phyloP scores from a whole-genome alignment of 768 basidiomycete species.

The Amanita thiersii region DNA sequence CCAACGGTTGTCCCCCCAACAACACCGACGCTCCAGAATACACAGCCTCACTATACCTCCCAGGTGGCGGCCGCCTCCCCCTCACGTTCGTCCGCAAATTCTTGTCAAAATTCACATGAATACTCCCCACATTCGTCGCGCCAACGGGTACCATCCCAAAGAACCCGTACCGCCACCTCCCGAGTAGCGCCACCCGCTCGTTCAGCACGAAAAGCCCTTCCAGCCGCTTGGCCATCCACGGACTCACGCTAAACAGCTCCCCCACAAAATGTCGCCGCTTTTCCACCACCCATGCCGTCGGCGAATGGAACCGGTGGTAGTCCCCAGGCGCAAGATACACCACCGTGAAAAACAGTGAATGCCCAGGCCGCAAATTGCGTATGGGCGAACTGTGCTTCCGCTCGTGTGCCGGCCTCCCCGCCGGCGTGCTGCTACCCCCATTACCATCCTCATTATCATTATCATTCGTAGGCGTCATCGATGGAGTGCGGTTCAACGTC shows the following conservation, averaged over 20 bases:
- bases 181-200: conserved; percentile 92
- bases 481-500: conserved; percentile 14
- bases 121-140: conserved; percentile 96
- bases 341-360: conserved; percentile 86
- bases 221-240: conserved; percentile 88
- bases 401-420: conserved; percentile 15
- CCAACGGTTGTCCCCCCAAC: conserved; percentile 81
- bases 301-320: conserved; percentile 96
- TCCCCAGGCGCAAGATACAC: conserved; percentile 98
- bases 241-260: conserved; percentile 95
- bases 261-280: conserved; percentile 92
- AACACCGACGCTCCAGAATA: conserved; percentile 81
- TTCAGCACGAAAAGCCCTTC: conserved; percentile 96
- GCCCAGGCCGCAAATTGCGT: conserved; percentile 57
- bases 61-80: conserved; percentile 61
- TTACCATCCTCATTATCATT: conserved; percentile 18
- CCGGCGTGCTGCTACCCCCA: not conserved
- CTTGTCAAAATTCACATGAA: conserved; percentile 95
- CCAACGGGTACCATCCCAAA: conserved; percentile 98
- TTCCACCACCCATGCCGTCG: conserved; percentile 96
- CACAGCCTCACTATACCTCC: conserved; percentile 87
- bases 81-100: conserved; percentile 86
- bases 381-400: conserved; percentile 24
- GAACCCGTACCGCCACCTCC: conserved; percentile 92
- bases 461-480: not conserved